phyloP scores from a whole-genome alignment of 2,329 filamentous ascomycete species.

The Grosmannia serpens region DNA sequence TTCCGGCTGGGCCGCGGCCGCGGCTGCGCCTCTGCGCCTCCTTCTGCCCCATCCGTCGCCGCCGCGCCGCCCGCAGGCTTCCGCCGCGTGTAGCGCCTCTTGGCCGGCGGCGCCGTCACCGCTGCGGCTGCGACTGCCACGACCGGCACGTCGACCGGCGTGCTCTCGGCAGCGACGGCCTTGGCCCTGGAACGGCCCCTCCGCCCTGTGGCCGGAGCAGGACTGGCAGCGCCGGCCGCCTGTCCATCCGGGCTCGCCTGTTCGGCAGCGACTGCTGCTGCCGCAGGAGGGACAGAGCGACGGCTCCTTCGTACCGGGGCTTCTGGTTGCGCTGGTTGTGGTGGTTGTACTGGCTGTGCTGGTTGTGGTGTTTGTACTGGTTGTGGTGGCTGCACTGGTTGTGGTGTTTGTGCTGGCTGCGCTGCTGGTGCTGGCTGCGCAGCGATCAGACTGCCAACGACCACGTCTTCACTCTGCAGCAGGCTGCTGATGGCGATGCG shows the following conservation, averaged over 20 bases:
- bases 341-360: too few species aligned
- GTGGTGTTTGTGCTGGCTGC: neutral
- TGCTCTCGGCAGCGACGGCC: too few species aligned
- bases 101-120: neutral
- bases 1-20: too few species aligned
- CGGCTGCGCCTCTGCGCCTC: too few species aligned
- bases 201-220: neutral
- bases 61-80: neutral
- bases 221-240: neutral
- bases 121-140: neutral
- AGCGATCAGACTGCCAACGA: neutral
- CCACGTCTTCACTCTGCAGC: neutral
- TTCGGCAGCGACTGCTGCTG: neutral
- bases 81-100: conserved; percentile 5
- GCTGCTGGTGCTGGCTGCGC: neutral
- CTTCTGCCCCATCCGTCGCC: too few species aligned
- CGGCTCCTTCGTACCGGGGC: too few species aligned
- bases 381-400: neutral
- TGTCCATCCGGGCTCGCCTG: too few species aligned
- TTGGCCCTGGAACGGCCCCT: neutral
- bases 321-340: too few species aligned
- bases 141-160: too few species aligned
- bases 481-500: conserved; percentile 9
- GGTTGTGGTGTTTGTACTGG: too few species aligned
- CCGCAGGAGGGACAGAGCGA: too few species aligned